These are phyloP conservation scores for Euphrasia confusa DNA, from an alignment of 257 asterid genomes.

Conservation along the genomic window DNA sequence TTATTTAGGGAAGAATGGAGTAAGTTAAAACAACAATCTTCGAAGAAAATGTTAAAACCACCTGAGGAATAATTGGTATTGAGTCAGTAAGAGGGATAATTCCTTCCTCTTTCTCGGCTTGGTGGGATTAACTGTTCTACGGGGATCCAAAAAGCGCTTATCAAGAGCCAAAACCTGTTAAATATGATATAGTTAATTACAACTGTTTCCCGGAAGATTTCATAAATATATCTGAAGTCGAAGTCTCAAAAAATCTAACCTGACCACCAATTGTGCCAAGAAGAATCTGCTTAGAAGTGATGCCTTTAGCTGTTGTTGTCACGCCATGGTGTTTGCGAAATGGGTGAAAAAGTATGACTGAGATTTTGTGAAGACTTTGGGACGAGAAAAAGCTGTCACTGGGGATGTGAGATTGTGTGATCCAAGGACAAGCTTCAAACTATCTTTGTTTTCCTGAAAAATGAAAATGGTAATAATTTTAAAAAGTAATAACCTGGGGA, in stretches of 20 bases:
- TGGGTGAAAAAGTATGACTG: slow-evolving; percentile 86
- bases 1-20: too few species aligned
- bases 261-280: slow-evolving; percentile 95
- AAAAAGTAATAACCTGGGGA: slow-evolving; percentile 13
- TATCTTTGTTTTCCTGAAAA: slow-evolving; percentile 86
- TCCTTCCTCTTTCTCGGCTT: slow-evolving; percentile 99
- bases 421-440: slow-evolving; percentile 83
- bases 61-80: slow-evolving; percentile 94
- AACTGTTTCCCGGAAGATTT: not conserved
- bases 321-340: slow-evolving; percentile 79
- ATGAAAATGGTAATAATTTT: slow-evolving; percentile 40
- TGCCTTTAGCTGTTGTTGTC: slow-evolving; percentile 91
- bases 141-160: slow-evolving; percentile 90
- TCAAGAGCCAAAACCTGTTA: slow-evolving; percentile 95
- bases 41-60: slow-evolving; percentile 20
- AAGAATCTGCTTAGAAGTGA: slow-evolving; percentile 90
- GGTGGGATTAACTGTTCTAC: slow-evolving; percentile 89
- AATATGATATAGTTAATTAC: slow-evolving; percentile 19
- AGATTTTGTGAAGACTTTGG: slow-evolving; percentile 76
- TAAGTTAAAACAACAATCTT: slow-evolving; percentile 5
- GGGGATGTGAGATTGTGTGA: slow-evolving; percentile 90
- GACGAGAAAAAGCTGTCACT: slow-evolving; percentile 83
- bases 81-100: slow-evolving; percentile 93
- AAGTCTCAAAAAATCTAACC: slow-evolving; percentile 36
- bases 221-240: too few species aligned